Percentiles rank a stretch among this genome's conserved stretches.
Evolutionary conservation across 2,329 filamentous ascomycete species (phyloP).

Genomic region (Ophiostoma ips): DNA sequence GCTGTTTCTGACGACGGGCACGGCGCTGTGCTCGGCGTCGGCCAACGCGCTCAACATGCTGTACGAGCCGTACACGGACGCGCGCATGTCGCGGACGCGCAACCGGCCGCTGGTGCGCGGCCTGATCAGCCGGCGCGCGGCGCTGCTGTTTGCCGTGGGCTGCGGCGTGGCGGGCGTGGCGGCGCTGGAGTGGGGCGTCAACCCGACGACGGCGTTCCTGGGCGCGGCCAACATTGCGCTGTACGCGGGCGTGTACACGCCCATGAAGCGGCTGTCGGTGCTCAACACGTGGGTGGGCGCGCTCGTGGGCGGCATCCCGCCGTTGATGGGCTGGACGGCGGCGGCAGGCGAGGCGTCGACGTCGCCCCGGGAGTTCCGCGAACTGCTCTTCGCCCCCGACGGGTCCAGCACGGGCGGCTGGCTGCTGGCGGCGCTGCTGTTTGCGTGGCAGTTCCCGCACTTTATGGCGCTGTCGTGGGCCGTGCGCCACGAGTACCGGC

Average conservation of each 20-base stretch:
- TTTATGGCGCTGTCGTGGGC: slow-evolving; percentile 89
- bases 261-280: slow-evolving; percentile 72
- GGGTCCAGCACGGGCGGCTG: slow-evolving; percentile 64
- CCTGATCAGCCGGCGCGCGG: slow-evolving; percentile 57
- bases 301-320: slow-evolving; percentile 82
- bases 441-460: slow-evolving; percentile 96
- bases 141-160: slow-evolving; percentile 63
- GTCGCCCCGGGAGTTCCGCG: slow-evolving; percentile 31
- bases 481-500: slow-evolving; percentile 79
- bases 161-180: slow-evolving; percentile 56
- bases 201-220: slow-evolving; percentile 79
- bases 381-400: slow-evolving; percentile 55
- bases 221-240: slow-evolving; percentile 74
- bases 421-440: slow-evolving; percentile 71
- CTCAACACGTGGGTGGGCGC: slow-evolving; percentile 94
- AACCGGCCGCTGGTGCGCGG: slow-evolving; percentile 79
- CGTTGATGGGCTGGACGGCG: slow-evolving; percentile 95
- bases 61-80: slow-evolving; percentile 80
- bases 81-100: slow-evolving; percentile 82
- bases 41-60: slow-evolving; percentile 97
- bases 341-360: slow-evolving; percentile 57
- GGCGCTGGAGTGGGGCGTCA: slow-evolving; percentile 77
- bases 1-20: slow-evolving; percentile 80
- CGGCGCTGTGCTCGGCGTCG: slow-evolving; percentile 74
- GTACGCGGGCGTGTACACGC: slow-evolving; percentile 87